Percentiles rank a stretch among this genome's conserved stretches.
Evolutionary conservation across 208 protist genomes (phyloP).

Genomic region (Phytomonas sp.): DNA sequence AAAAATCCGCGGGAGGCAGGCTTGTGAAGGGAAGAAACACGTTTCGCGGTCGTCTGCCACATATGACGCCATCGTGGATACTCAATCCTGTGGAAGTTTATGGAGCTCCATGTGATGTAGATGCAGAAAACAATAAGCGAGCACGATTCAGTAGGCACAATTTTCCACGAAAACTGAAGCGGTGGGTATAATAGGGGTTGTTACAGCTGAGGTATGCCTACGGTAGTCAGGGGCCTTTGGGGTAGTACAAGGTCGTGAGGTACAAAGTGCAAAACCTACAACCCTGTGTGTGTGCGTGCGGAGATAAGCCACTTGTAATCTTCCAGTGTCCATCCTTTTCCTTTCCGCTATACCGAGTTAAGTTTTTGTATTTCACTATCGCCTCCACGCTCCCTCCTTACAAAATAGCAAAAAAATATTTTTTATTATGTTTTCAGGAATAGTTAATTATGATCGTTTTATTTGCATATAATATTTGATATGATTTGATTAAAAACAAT

Average conservation of each 20-base stretch:
- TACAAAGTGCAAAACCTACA: neutral
- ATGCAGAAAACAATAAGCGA: neutral
- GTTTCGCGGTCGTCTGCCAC: neutral
- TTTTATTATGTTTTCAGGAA: neutral
- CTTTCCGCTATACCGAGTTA: too few species aligned
- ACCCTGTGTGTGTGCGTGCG: neutral
- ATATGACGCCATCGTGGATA: neutral
- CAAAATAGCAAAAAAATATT: neutral
- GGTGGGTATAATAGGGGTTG: neutral
- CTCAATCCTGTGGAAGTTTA: neutral
- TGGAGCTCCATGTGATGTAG: neutral
- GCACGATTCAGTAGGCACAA: neutral
- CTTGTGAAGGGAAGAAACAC: neutral
- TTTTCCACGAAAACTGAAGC: neutral
- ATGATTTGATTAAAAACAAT: neutral
- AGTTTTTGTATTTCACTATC: too few species aligned
- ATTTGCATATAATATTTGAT: conserved; percentile 6
- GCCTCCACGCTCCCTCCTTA: neutral
- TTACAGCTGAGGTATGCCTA: neutral
- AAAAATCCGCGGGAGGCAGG: neutral
- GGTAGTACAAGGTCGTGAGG: neutral
- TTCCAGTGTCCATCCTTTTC: neutral
- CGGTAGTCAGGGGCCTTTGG: neutral
- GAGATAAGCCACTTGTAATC: neutral
- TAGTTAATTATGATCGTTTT: neutral